Evolutionary conservation across 495 filamentous ascomycete genomes (phyloP).

Genomic region (Parathielavia appendiculata): DNA sequence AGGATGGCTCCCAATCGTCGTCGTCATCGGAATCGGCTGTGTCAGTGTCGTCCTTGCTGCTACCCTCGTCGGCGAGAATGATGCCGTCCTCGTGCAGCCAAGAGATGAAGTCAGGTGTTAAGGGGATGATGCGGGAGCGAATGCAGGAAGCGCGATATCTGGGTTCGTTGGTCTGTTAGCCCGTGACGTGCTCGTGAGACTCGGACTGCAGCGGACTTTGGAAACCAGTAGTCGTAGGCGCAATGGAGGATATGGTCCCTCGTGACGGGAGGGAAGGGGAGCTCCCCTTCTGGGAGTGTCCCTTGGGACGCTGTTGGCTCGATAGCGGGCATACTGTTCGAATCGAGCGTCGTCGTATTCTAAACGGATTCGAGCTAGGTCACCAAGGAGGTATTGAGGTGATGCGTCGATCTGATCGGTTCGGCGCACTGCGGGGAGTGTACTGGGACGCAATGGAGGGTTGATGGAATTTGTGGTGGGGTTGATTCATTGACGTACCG

Average conservation of each 20-base stretch:
- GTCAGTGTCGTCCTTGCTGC: slow-evolving; percentile 39
- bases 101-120: slow-evolving; percentile 65
- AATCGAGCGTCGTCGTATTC: neutral
- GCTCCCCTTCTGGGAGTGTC: slow-evolving; percentile 21
- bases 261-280: slow-evolving; percentile 77
- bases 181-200: neutral
- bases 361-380: no score
- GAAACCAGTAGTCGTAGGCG: slow-evolving; percentile 88
- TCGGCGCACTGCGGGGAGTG: no score
- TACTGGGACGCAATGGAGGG: no score
- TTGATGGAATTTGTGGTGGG: slow-evolving; percentile 13
- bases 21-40: slow-evolving; percentile 43
- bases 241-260: slow-evolving; percentile 87
- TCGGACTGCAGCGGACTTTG: slow-evolving; percentile 48
- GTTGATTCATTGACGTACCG: slow-evolving; percentile 15
- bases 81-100: slow-evolving; percentile 95
- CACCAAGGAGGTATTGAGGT: no score
- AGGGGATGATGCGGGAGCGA: slow-evolving; percentile 76
- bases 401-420: no score
- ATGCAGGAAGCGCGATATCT: slow-evolving; percentile 74
- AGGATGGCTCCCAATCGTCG: slow-evolving; percentile 41
- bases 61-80: slow-evolving; percentile 62
- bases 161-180: slow-evolving; percentile 18
- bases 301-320: slow-evolving; percentile 19
- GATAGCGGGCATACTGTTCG: slow-evolving; percentile 26